Evolutionary conservation across 495 filamentous ascomycete species (phyloP).

Genomic region (Lichenothelia convexa): DNA sequence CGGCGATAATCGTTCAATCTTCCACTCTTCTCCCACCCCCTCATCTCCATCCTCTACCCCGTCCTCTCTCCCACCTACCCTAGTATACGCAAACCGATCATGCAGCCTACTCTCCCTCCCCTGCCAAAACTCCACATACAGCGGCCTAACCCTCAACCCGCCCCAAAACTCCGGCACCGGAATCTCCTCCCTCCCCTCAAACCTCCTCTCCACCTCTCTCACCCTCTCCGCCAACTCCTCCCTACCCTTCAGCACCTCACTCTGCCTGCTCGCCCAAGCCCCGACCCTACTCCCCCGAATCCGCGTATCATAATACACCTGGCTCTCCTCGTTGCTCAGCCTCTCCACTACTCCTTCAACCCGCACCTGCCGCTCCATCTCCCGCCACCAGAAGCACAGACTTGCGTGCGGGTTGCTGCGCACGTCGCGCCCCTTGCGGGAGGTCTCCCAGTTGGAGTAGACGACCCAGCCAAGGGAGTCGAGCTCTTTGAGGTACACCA

Average conservation of each 20-base stretch:
- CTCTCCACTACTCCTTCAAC: conserved; percentile 61
- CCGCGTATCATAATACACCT: conserved; percentile 72
- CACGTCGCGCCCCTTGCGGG: conserved; percentile 48
- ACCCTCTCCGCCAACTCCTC: conserved; percentile 48
- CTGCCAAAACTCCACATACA: conserved; percentile 88
- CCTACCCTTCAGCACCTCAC: conserved; percentile 46
- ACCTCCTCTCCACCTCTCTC: conserved; percentile 48
- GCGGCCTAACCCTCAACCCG: conserved; percentile 63
- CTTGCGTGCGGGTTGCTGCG: conserved; percentile 44
- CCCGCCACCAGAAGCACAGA: conserved; percentile 59
- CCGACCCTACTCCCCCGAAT: conserved; percentile 67
- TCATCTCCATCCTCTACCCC: too few relatives aligned
- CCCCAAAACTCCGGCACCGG: conserved; percentile 92
- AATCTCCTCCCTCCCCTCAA: conserved; percentile 57
- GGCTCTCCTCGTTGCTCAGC: conserved; percentile 52
- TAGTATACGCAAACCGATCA: conserved; percentile 79
- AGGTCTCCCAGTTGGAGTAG: conserved; percentile 81
- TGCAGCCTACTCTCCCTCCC: conserved; percentile 73
- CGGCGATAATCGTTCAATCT: conserved; percentile 42
- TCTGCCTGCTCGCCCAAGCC: conserved; percentile 87
- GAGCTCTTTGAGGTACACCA: conserved; percentile 75
- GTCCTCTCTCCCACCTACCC: too few relatives aligned
- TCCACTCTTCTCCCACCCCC: conserved; percentile 26
- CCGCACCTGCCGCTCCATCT: conserved; percentile 67
- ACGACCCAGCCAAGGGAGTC: conserved; percentile 68